Conservation (phyloP, 345 rosid species). For the Lagerstroemia speciosa region DNA sequence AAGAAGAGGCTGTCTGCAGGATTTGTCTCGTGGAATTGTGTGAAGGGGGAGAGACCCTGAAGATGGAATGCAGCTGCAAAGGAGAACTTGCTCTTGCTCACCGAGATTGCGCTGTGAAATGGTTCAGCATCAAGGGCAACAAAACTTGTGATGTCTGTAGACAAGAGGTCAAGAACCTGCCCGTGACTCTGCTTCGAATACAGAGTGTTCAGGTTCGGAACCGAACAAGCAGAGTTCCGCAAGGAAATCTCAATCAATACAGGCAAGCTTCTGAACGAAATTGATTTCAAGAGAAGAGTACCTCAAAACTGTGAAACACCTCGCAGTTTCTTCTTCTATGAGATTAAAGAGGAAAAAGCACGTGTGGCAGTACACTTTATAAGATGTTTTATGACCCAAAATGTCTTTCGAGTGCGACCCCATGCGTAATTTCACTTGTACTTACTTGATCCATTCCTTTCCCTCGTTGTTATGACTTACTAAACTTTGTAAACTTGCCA, state of each 20-base stretch:
- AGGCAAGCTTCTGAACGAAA: slow-evolving; percentile 24
- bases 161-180: slow-evolving; percentile 78
- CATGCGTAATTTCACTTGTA: too few relatives aligned
- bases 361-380: too few relatives aligned
- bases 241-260: slow-evolving; percentile 26
- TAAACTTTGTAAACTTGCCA: slow-evolving; percentile 17
- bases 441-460: not conserved
- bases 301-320: too few relatives aligned
- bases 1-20: slow-evolving; percentile 94
- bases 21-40: slow-evolving; percentile 80
- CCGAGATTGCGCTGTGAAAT: slow-evolving; percentile 84
- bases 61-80: slow-evolving; percentile 99
- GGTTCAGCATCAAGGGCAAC: slow-evolving; percentile 94
- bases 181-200: slow-evolving; percentile 72
- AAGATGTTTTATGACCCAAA: too few relatives aligned
- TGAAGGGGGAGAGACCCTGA: slow-evolving; percentile 93
- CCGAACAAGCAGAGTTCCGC: slow-evolving; percentile 21
- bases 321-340: too few relatives aligned
- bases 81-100: slow-evolving; percentile 95
- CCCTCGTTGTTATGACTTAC: not conserved
- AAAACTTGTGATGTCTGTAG: slow-evolving; percentile 87
- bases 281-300: too few relatives aligned
- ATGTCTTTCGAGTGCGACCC: too few relatives aligned
- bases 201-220: slow-evolving; percentile 39
- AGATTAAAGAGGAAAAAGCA: too few relatives aligned